Conservation (phyloP, 176 grass and related monocot genomes). For the Triticum timopheevii region DNA sequence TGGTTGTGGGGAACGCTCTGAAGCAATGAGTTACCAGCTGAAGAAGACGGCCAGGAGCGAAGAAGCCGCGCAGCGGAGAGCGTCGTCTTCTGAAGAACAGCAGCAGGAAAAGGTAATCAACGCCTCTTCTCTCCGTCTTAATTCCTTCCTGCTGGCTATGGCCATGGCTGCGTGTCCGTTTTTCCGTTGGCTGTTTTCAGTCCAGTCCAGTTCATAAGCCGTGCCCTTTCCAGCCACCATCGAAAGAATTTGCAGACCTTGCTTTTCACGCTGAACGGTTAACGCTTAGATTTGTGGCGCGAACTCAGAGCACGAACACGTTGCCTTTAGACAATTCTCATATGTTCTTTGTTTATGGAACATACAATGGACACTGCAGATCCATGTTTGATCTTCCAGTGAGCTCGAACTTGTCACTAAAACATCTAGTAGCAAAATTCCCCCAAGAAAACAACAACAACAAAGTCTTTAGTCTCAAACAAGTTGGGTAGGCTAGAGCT, state of each 20-base stretch:
- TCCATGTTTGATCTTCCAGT: too few relatives aligned
- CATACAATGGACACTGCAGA: too few relatives aligned
- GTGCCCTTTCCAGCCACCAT: neutral
- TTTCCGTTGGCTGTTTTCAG: neutral
- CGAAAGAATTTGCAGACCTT: neutral
- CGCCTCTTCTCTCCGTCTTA: neutral
- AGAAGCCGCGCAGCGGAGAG: neutral
- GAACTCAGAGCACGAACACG: too few relatives aligned
- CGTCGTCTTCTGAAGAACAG: neutral
- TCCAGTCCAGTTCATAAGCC: neutral
- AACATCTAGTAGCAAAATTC: too few relatives aligned
- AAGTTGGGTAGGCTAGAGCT: too few relatives aligned
- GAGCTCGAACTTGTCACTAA: too few relatives aligned
- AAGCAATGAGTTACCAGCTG: conserved; percentile 20
- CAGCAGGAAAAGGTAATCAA: neutral
- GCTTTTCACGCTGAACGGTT: too few relatives aligned
- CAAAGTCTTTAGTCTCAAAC: too few relatives aligned
- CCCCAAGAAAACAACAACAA: too few relatives aligned
- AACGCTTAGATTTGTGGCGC: too few relatives aligned
- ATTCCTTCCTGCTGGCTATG: neutral
- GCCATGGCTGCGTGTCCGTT: neutral
- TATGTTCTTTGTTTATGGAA: too few relatives aligned
- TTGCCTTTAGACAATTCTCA: too few relatives aligned
- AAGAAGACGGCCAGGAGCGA: neutral
- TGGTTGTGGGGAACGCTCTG: neutral